phyloP scores from a whole-genome alignment of 1,284 basidiomycete genomes.

The Ganoderma lingzhi region DNA sequence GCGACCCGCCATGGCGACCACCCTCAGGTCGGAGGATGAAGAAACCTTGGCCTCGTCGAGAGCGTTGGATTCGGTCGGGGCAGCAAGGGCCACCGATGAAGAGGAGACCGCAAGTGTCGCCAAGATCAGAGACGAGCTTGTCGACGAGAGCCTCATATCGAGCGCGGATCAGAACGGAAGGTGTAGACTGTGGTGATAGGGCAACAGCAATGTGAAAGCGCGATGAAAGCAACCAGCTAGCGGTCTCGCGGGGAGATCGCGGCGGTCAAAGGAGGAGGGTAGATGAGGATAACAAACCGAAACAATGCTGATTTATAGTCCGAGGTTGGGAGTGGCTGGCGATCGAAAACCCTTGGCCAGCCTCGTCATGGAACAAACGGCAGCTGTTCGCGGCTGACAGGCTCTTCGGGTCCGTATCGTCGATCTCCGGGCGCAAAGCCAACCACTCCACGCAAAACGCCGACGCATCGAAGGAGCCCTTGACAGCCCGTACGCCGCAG shows the following conservation, averaged over 20 bases:
- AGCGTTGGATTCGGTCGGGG: slow-evolving; percentile 33
- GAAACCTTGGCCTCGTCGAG: slow-evolving; percentile 9
- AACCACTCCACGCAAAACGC: not conserved
- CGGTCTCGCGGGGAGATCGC: slow-evolving; percentile 31
- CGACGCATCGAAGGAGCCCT: not conserved
- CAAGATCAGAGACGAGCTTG: slow-evolving; percentile 46
- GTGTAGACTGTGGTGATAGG: slow-evolving; percentile 33
- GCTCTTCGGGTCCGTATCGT: slow-evolving; percentile 6
- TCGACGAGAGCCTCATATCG: slow-evolving; percentile 46
- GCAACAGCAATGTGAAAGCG: slow-evolving; percentile 31
- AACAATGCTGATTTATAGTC: not conserved
- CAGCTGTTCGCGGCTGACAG: slow-evolving; percentile 5
- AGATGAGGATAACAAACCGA: too few relatives aligned
- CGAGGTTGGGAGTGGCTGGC: slow-evolving; percentile 2
- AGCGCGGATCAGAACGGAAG: not conserved
- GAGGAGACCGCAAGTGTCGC: slow-evolving; percentile 46
- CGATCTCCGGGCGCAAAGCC: not conserved
- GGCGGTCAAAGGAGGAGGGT: slow-evolving; percentile 28
- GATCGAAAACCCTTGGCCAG: slow-evolving; percentile 4
- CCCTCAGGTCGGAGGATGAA: slow-evolving; percentile 5
- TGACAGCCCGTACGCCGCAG: not conserved
- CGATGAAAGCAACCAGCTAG: slow-evolving; percentile 23
- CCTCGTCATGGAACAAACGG: not conserved
- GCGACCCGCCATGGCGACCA: slow-evolving; percentile 1
- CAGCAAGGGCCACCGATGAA: slow-evolving; percentile 34